phyloP scores from a whole-genome alignment of 768 basidiomycete genomes.

The Termitomyces sp. region DNA sequence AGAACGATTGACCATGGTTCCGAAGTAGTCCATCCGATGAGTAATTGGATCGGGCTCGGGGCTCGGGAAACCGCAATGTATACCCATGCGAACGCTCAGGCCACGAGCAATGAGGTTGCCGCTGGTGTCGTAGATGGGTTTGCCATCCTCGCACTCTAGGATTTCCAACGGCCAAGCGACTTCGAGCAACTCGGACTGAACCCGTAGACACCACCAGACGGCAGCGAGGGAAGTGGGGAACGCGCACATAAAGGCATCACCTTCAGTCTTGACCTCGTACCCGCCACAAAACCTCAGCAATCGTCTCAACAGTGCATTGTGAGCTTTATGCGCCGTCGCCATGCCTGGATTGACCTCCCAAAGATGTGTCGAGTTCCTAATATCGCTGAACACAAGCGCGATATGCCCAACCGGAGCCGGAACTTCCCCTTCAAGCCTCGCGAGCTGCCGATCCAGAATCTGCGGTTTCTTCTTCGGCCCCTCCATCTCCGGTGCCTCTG shows the following conservation, averaged over 20 bases:
- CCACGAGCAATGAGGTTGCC: slow-evolving; percentile 80
- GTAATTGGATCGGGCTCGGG: slow-evolving; percentile 93
- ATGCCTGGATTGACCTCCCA: slow-evolving; percentile 98
- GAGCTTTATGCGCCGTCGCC: slow-evolving; percentile 88
- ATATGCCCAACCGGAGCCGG: slow-evolving; percentile 83
- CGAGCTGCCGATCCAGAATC: slow-evolving; percentile 58
- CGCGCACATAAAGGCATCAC: slow-evolving; percentile 98
- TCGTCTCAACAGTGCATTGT: slow-evolving; percentile 84
- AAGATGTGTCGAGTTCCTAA: slow-evolving; percentile 91
- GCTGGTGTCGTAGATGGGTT: slow-evolving; percentile 64
- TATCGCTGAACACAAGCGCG: slow-evolving; percentile 96
- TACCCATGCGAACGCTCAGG: slow-evolving; percentile 94
- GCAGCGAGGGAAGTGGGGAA: slow-evolving; percentile 89
- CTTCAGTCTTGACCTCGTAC: slow-evolving; percentile 99
- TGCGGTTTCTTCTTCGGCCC: slow-evolving; percentile 44
- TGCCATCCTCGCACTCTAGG: slow-evolving; percentile 89
- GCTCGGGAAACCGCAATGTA: slow-evolving; percentile 87
- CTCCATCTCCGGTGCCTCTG: slow-evolving; percentile 63
- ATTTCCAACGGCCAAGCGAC: slow-evolving; percentile 93
- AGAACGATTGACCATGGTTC: slow-evolving; percentile 92
- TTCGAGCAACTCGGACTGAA: slow-evolving; percentile 79
- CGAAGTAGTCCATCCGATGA: slow-evolving; percentile 96
- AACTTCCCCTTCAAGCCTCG: slow-evolving; percentile 74
- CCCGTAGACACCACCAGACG: slow-evolving; percentile 85
- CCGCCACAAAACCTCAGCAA: slow-evolving; percentile 89